Evolutionary conservation across 176 grass and related monocot species (phyloP), one percentile per base, ranked within the genome.

Genomic region (Bothriochloa decipiens): DNA sequence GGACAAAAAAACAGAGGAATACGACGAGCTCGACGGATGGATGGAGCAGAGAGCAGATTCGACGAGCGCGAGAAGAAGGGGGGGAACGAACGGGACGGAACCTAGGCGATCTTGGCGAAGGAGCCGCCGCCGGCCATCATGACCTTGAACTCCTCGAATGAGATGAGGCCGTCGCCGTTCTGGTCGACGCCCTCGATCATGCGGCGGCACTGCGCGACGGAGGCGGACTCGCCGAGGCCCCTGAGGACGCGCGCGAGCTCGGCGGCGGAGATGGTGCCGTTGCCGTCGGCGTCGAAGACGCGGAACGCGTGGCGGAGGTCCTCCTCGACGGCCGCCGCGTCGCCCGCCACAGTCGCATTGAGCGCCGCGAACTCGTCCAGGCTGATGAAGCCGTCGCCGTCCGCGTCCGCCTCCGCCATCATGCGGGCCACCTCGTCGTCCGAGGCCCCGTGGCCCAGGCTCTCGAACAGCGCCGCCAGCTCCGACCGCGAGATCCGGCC

Each of bases 311-410:
- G 84, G 79, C 93, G 90, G 14, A 99, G 93, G 68, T 97, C 95
- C 87, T 90, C 87, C 83, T 98, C 92, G 73, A 83, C 72, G 12
- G 82, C 83, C 0, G 71, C 75, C 23, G 82, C 70, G 79, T 92
- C 88, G 4, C 78, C 84, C 2, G 68, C 74, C 12, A 71, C 78
- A 27, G 68, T 58, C 5, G 88, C 75, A 88, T 94, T 94, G 61
- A 99, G 81, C 0, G 94, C 93, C 7, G 84, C 79, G 65, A 99
- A 99, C 86, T 99, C 97, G 42, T 45, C 79, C 14, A 99, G 81
- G 63, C 89, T 92, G 91, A 99, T 94, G 86, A 91, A 99, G 5
- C 97, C 97, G 40, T 99, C 97, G 12, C 93, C 93, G 83, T 99
- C 93, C 3, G 90, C 53, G 63, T 99, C 93, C 22, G 90, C 97